Conservation (phyloP, 2,329 filamentous ascomycete species). For the Nemania bipapillata region DNA sequence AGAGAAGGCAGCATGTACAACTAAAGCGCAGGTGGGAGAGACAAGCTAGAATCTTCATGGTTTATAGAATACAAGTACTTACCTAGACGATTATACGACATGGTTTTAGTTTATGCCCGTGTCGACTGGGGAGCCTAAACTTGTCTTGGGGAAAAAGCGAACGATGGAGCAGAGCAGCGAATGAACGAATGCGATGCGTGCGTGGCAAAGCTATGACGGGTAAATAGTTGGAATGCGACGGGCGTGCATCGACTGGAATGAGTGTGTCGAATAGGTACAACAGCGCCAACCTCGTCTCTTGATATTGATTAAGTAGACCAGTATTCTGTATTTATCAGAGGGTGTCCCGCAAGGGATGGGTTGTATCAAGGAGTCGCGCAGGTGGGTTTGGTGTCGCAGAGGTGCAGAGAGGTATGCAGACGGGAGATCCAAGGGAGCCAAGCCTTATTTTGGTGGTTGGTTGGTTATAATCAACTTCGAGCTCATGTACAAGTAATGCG, state of each 20-base stretch:
- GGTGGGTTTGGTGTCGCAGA: constrained; percentile 18
- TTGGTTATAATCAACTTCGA: background rate
- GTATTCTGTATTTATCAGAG: constrained; percentile 28
- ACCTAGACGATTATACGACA: constrained; percentile 81
- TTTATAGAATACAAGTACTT: too few relatives aligned
- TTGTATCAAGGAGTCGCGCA: constrained; percentile 36
- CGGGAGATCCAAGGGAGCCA: constrained; percentile 14
- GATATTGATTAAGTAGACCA: constrained; percentile 30
- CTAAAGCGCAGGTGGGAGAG: constrained; percentile 38
- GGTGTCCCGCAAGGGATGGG: background rate
- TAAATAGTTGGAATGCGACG: constrained; percentile 32
- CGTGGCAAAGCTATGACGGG: constrained; percentile 33
- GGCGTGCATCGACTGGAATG: constrained; percentile 38
- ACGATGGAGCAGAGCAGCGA: constrained; percentile 5
- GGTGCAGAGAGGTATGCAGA: background rate
- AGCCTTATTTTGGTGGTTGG: constrained; percentile 5
- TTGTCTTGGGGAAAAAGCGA: constrained; percentile 25
- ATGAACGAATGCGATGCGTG: constrained; percentile 28
- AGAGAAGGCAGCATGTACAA: constrained; percentile 11
- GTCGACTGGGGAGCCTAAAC: constrained; percentile 9
- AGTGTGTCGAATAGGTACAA: constrained; percentile 2
- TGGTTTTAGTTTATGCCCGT: constrained; percentile 53
- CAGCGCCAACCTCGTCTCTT: constrained; percentile 25
- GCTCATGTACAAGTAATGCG: background rate
- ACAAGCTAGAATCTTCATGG: constrained; percentile 36